Evolutionary conservation across 106 monocot species (phyloP).

Genomic region (Dendrobium huoshanense): DNA sequence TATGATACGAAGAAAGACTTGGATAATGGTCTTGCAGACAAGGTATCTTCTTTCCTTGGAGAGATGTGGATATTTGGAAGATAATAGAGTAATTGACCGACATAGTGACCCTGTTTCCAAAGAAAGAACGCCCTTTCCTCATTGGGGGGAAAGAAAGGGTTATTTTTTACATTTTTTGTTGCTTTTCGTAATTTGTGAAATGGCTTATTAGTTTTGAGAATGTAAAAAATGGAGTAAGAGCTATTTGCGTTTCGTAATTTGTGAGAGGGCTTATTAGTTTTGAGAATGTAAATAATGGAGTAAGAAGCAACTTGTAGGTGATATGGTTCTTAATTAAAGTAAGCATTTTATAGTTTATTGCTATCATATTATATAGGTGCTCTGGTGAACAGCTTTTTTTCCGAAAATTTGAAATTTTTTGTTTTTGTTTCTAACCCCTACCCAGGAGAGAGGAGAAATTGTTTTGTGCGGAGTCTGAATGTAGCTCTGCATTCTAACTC

Average conservation of each 20-base stretch:
- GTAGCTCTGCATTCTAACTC: too few species aligned
- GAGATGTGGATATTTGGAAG: background rate
- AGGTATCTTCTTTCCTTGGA: slow-evolving; percentile 1
- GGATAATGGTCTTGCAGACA: background rate
- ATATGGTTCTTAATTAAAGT: background rate
- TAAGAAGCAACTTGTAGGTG: background rate
- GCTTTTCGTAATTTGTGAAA: background rate
- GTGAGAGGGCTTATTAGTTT: background rate
- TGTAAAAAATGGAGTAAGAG: background rate
- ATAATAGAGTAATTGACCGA: background rate
- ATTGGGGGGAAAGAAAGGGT: background rate
- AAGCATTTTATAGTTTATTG: background rate
- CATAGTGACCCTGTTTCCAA: background rate
- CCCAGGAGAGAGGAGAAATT: too few species aligned
- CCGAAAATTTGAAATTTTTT: too few species aligned
- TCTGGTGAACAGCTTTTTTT: background rate
- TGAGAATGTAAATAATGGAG: background rate
- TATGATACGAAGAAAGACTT: background rate
- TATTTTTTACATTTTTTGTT: background rate
- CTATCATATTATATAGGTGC: background rate
- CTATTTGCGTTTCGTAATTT: background rate
- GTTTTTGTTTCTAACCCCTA: too few species aligned
- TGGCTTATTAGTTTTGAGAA: background rate
- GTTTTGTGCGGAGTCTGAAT: too few species aligned
- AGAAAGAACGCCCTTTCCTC: background rate